Base-by-base conservation (phyloP, 306 rosid species). In the Cucurbita moschata region DNA sequence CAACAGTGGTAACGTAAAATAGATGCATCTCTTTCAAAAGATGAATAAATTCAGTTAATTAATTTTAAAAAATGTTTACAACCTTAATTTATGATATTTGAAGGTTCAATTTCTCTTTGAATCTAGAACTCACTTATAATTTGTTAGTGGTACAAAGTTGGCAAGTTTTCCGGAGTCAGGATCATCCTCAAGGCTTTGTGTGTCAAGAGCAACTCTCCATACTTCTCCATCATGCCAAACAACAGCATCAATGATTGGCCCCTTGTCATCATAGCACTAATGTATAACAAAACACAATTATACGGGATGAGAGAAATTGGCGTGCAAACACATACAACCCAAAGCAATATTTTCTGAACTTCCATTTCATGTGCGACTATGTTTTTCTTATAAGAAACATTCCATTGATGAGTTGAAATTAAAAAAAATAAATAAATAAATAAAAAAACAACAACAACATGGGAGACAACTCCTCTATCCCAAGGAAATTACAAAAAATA, bases 221-320 rank as follows among this genome's bases (percentile, higher is more conserved):
- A 86, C 85, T 82, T 91, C 97, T 81, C 97, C 99, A 79, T 89
- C 96, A 72, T 91, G 92, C 99, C 99, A 94, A 39, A 89, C 97
- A 84, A 94, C 92, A 72, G 97, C 95, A 83, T 94, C 96, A 77
- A 94, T 77, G 72, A 82, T 75, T 43, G 99, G 99, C 57, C 99
- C 99, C 81, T 86, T 86, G 79, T 94, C 99, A 67, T 91, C 90
- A 55, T 89, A 94, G 86, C 84, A 86, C 99, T 94, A 79, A 68
- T 63, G 74, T 73, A 81, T 16, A 84, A 37, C 81, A 85, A 66
- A 26, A 39, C 15, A 37, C 12, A 5, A 19, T 18, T 19, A 51
- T 10, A 50, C 52, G 35, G 37, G 63, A 18, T 64, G 21, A 71
- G 71, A 30, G 35, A 30, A 30, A 30, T 30, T 30, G 35, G 35